These are phyloP conservation scores for Phytopythium delawarense DNA, from an alignment of 352 stramenopile species.

Conservation along the genomic window DNA sequence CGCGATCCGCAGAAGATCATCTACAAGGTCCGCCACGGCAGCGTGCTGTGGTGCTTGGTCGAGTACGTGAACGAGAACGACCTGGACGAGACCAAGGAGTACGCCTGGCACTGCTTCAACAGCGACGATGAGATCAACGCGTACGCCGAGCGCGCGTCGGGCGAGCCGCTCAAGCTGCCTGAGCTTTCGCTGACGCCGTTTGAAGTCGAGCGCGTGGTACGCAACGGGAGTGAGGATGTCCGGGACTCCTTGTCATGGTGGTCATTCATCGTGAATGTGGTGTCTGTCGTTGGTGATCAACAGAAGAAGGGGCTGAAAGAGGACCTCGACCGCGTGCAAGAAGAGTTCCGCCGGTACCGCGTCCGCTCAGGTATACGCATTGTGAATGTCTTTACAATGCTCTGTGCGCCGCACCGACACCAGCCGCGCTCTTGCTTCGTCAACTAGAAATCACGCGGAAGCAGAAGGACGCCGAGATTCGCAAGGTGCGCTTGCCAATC, in stretches of 20 bases:
- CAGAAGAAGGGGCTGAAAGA: conserved; percentile 81
- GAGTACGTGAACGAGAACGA: conserved; percentile 75
- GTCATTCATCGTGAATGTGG: neutral
- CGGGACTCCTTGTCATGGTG: neutral
- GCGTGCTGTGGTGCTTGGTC: conserved; percentile 73
- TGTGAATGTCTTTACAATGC: neutral
- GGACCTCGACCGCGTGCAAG: conserved; percentile 79
- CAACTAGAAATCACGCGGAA: conserved; percentile 80
- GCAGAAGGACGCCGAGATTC: conserved; percentile 84
- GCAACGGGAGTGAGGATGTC: neutral
- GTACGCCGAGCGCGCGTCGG: conserved; percentile 50
- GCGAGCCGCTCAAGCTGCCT: conserved; percentile 60
- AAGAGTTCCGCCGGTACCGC: conserved; percentile 86
- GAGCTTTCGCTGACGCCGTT: conserved; percentile 66
- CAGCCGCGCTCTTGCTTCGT: neutral
- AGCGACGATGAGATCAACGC: conserved; percentile 53
- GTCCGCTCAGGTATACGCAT: conserved; percentile 51
- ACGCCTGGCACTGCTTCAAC: conserved; percentile 70
- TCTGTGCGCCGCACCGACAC: neutral
- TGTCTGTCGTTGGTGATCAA: conserved; percentile 1
- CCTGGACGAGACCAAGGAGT: conserved; percentile 57
- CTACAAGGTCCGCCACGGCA: conserved; percentile 58
- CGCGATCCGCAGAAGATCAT: conserved; percentile 61
- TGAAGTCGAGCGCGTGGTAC: conserved; percentile 72
- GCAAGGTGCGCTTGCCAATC: conserved; percentile 42